Conservation (phyloP, 371 early-diverging fungal species). For the Rhizopus sp. region DNA sequence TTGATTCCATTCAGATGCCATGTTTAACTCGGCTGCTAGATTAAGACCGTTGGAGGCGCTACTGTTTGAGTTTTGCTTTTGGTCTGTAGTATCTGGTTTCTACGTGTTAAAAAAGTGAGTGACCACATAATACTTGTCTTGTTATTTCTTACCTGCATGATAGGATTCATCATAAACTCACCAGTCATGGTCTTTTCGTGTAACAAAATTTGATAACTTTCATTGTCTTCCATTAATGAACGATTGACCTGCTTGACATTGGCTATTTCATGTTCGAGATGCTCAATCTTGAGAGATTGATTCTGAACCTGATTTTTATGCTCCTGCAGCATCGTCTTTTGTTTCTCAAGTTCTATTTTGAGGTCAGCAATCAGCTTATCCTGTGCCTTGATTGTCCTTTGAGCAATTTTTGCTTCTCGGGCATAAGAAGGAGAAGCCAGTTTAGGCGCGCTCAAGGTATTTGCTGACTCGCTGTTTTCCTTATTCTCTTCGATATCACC, state of each 20-base stretch:
- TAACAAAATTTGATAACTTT: slow-evolving; percentile 79
- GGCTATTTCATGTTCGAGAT: slow-evolving; percentile 58
- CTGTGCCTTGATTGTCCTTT: slow-evolving; percentile 55
- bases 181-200: slow-evolving; percentile 84
- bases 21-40: slow-evolving; percentile 62
- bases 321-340: slow-evolving; percentile 40
- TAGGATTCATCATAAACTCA: slow-evolving; percentile 69
- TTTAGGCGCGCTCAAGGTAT: slow-evolving; percentile 26
- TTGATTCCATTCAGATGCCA: slow-evolving; percentile 39
- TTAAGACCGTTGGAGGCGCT: slow-evolving; percentile 34
- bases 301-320: slow-evolving; percentile 38
- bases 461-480: not conserved
- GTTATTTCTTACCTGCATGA: slow-evolving; percentile 44
- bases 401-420: slow-evolving; percentile 53
- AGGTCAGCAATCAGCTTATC: slow-evolving; percentile 47
- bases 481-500: slow-evolving; percentile 33
- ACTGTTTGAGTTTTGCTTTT: not conserved
- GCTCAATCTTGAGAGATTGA: slow-evolving; percentile 46
- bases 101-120: not conserved
- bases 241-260: slow-evolving; percentile 72
- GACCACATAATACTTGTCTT: not conserved
- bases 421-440: slow-evolving; percentile 45
- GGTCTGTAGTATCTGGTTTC: slow-evolving; percentile 4
- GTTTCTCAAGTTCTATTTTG: slow-evolving; percentile 44
- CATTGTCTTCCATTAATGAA: slow-evolving; percentile 82